These are phyloP conservation scores for Mortierella sp. DNA, from an alignment of 371 early-diverging fungal genomes.

Conservation along the genomic window DNA sequence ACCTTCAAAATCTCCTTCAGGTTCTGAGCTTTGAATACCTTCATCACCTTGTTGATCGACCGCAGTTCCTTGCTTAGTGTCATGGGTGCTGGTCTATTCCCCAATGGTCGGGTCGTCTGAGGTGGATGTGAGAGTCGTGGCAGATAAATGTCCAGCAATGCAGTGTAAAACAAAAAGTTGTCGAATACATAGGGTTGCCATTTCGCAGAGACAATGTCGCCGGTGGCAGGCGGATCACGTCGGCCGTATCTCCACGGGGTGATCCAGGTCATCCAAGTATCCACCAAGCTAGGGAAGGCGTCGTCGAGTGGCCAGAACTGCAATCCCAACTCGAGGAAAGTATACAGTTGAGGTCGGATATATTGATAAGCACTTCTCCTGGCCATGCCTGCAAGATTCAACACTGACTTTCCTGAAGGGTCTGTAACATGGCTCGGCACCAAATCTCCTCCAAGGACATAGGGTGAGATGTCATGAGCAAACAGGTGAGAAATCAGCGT, in stretches of 20 bases:
- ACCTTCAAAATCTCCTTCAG: conserved; percentile 47
- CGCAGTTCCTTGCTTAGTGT: conserved; percentile 36
- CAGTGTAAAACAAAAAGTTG: conserved; percentile 49
- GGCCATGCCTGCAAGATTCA: conserved; percentile 43
- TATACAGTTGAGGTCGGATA: conserved; percentile 41
- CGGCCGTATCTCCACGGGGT: conserved; percentile 50
- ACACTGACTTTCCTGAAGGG: conserved; percentile 24
- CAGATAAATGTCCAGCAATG: conserved; percentile 31
- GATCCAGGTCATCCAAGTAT: conserved; percentile 45
- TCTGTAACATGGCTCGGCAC: conserved; percentile 30
- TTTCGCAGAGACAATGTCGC: conserved; percentile 42
- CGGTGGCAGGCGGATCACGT: conserved; percentile 30
- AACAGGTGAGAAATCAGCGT: conserved; percentile 29
- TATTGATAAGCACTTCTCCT: conserved; percentile 49
- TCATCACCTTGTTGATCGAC: conserved; percentile 42
- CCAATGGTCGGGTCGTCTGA: conserved; percentile 22
- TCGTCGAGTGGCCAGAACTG: conserved; percentile 48
- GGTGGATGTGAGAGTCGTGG: conserved; percentile 43
- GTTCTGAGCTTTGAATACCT: conserved; percentile 35
- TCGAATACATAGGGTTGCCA: conserved; percentile 53
- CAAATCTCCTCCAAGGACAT: conserved; percentile 41
- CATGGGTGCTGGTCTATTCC: conserved; percentile 27
- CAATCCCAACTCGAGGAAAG: conserved; percentile 28
- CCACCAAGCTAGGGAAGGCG: conserved; percentile 38
- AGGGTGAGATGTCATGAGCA: conserved; percentile 33